Conservation (phyloP, 2,329 filamentous ascomycete genomes). For the Daldinia sp. region DNA sequence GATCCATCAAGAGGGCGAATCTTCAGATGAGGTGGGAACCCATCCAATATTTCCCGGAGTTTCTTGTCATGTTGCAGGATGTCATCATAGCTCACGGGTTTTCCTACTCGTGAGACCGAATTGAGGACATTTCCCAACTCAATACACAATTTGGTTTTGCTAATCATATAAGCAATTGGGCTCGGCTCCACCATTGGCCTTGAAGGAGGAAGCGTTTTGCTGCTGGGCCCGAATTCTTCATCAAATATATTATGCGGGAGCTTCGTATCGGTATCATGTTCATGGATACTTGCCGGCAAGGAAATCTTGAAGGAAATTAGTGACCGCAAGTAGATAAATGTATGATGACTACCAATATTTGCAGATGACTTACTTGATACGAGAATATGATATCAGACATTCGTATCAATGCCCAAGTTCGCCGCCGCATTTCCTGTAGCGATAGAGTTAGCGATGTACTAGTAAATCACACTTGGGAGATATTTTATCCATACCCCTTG, state of each 20-base stretch:
- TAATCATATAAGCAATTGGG: conserved; percentile 80
- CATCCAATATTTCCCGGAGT: conserved; percentile 67
- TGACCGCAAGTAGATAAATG: background rate
- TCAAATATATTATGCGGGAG: conserved; percentile 82
- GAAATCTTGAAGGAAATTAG: conserved; percentile 53
- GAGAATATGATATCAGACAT: conserved; percentile 81
- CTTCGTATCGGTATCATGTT: conserved; percentile 77
- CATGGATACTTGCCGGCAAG: conserved; percentile 74
- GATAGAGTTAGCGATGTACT: conserved; percentile 23
- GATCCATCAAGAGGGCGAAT: conserved; percentile 78
- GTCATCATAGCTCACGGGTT: conserved; percentile 68
- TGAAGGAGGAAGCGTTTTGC: conserved; percentile 71
- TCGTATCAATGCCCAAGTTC: conserved; percentile 74
- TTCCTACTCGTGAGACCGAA: conserved; percentile 64
- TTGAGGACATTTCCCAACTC: conserved; percentile 78
- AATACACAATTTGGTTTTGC: conserved; percentile 72
- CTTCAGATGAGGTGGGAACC: conserved; percentile 81
- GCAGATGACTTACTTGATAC: conserved; percentile 68
- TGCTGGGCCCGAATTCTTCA: conserved; percentile 77
- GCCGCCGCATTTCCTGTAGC: conserved; percentile 71
- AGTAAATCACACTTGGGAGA: background rate
- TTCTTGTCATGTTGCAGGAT: conserved; percentile 69
- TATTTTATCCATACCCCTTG: conserved; percentile 64
- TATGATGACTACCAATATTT: conserved; percentile 13
- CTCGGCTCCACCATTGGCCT: conserved; percentile 75